Conservation (phyloP, 441 rosid species). For the Capsella rubella region DNA sequence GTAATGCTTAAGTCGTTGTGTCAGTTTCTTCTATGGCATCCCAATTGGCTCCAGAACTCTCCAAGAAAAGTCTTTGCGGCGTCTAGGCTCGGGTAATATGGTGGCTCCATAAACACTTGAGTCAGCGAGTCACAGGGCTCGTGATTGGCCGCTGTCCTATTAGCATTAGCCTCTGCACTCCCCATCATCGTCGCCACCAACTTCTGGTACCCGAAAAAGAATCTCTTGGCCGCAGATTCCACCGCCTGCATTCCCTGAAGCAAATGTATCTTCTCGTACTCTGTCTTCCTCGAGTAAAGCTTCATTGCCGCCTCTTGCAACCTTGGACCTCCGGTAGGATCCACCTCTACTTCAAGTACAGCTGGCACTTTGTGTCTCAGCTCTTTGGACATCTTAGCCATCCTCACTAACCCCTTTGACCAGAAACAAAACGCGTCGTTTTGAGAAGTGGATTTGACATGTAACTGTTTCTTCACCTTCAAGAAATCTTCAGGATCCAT, state of each 20-base stretch:
- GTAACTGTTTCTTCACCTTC: slow-evolving; percentile 65
- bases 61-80: slow-evolving; percentile 91
- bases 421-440: slow-evolving; percentile 75
- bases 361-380: slow-evolving; percentile 78
- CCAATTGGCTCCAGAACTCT: slow-evolving; percentile 55
- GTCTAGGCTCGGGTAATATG: slow-evolving; percentile 89
- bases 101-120: slow-evolving; percentile 76
- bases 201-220: slow-evolving; percentile 72
- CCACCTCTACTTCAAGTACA: slow-evolving; percentile 76
- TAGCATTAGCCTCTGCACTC: slow-evolving; percentile 62
- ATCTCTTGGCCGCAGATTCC: slow-evolving; percentile 76
- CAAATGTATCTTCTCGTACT: slow-evolving; percentile 61
- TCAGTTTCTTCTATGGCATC: slow-evolving; percentile 25
- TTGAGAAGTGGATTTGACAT: slow-evolving; percentile 48
- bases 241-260: slow-evolving; percentile 77
- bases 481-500: slow-evolving; percentile 89
- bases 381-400: slow-evolving; percentile 62
- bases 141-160: slow-evolving; percentile 54
- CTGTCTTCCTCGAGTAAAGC: slow-evolving; percentile 61
- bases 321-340: slow-evolving; percentile 91
- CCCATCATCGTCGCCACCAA: slow-evolving; percentile 74
- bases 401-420: slow-evolving; percentile 64
- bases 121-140: slow-evolving; percentile 66
- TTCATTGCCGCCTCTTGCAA: slow-evolving; percentile 88
- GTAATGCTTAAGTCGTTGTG: slow-evolving; percentile 3